phyloP scores from a whole-genome alignment of 495 filamentous ascomycete genomes.

The Neurospora sp. region DNA sequence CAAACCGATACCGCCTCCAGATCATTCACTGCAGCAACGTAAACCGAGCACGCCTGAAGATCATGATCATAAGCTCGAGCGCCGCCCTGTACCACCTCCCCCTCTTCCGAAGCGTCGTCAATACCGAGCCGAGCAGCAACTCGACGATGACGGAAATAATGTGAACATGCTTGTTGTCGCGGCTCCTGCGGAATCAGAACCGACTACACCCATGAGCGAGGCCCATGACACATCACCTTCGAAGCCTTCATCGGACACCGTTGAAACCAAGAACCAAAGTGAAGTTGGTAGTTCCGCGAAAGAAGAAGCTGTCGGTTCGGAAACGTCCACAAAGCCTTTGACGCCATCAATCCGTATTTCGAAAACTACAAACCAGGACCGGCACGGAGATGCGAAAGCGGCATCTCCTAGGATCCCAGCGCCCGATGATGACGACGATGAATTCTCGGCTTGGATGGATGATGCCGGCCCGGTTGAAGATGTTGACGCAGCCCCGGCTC shows the following conservation, averaged over 20 bases:
- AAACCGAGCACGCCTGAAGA: constrained; percentile 15
- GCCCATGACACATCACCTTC: constrained; percentile 20
- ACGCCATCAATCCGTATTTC: not conserved
- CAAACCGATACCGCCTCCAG: constrained; percentile 33
- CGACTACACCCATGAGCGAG: constrained; percentile 36
- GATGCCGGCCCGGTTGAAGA: constrained; percentile 8
- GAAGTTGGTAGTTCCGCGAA: not conserved
- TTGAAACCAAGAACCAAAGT: constrained; percentile 7
- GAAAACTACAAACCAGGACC: not conserved
- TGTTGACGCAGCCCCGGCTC: not conserved
- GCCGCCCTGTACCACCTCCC: constrained; percentile 35
- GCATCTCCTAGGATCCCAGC: not conserved
- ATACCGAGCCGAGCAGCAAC: constrained; percentile 12
- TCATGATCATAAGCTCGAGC: constrained; percentile 21
- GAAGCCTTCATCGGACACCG: constrained; percentile 36
- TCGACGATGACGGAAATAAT: constrained; percentile 30
- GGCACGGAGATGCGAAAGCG: not conserved
- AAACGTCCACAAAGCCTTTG: not conserved
- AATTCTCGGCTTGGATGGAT: constrained; percentile 28
- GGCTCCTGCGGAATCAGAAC: constrained; percentile 47
- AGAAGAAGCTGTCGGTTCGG: not conserved
- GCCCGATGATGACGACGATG: constrained; percentile 3
- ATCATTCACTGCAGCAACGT: constrained; percentile 12
- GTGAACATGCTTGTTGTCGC: constrained; percentile 49
- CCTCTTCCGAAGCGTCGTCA: constrained; percentile 25